Evolutionary conservation across 805 yeast genomes (phyloP).

Genomic region (Teunomyces atbi): DNA sequence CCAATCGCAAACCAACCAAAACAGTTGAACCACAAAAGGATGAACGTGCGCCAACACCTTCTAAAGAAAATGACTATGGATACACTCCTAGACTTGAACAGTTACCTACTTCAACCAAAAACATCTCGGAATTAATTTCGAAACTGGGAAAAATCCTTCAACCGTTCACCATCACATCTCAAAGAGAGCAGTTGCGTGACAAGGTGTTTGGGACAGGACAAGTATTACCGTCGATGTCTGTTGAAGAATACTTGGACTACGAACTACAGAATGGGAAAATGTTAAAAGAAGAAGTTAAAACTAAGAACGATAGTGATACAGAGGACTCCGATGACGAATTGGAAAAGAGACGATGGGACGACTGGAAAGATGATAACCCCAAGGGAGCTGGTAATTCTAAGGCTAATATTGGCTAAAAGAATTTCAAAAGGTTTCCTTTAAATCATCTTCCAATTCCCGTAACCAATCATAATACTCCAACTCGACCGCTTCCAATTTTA

Average conservation of each 20-base stretch:
- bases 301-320: constrained; percentile 37
- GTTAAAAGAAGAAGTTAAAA: constrained; percentile 46
- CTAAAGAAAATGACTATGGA: constrained; percentile 32
- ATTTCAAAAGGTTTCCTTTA: constrained; percentile 8
- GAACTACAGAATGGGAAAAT: constrained; percentile 86
- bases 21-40: constrained; percentile 12
- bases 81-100: constrained; percentile 67
- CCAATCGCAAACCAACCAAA: constrained; percentile 27
- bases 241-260: constrained; percentile 85
- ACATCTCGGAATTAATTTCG: constrained; percentile 46
- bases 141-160: constrained; percentile 74
- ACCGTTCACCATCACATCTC: constrained; percentile 73
- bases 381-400: constrained; percentile 88
- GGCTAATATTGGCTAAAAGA: constrained; percentile 35
- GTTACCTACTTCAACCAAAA: constrained; percentile 21
- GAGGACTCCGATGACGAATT: constrained; percentile 63
- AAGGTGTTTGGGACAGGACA: constrained; percentile 92
- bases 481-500: constrained; percentile 28
- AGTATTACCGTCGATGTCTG: constrained; percentile 87
- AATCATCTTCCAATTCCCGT: constrained; percentile 27
- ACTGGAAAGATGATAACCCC: constrained; percentile 80
- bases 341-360: constrained; percentile 88
- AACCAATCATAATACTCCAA: constrained; percentile 37
- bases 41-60: constrained; percentile 7
- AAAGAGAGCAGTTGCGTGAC: constrained; percentile 53